phyloP scores from a whole-genome alignment of 2,329 filamentous ascomycete genomes.

The Zalaria obscura region DNA sequence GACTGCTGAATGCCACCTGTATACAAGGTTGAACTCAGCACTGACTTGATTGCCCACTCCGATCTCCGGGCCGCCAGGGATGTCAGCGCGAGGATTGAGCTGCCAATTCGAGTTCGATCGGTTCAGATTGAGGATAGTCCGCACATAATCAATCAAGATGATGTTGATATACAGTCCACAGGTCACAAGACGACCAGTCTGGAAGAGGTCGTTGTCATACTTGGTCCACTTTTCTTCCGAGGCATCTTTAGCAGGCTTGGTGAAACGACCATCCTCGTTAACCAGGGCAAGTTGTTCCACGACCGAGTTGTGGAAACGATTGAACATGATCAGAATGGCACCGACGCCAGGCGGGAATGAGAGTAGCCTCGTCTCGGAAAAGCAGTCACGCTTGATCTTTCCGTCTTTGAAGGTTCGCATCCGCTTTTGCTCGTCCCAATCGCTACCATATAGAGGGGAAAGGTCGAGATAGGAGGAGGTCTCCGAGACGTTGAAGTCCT shows the following conservation, averaged over 20 bases:
- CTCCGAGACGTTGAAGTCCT: conserved; percentile 47
- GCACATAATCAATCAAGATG: conserved; percentile 38
- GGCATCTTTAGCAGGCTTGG: conserved; percentile 44
- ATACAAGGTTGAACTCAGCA: conserved; percentile 40
- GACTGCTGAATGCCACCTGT: conserved; percentile 35
- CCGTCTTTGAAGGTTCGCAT: conserved; percentile 52
- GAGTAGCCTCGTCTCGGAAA: conserved; percentile 49
- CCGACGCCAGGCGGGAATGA: conserved; percentile 57
- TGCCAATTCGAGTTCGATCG: conserved; percentile 26
- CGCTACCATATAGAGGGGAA: conserved; percentile 58
- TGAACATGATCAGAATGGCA: conserved; percentile 53
- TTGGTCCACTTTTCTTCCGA: conserved; percentile 15
- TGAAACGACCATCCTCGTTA: conserved; percentile 72
- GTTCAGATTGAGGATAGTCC: conserved; percentile 36
- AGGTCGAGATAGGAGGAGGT: conserved; percentile 66
- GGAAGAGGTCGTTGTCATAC: conserved; percentile 35
- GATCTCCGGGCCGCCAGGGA: conserved; percentile 21
- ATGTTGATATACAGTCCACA: conserved; percentile 41
- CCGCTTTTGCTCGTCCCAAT: conserved; percentile 48
- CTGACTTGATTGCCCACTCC: conserved; percentile 37
- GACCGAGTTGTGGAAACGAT: conserved; percentile 71
- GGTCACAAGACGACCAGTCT: conserved; percentile 36
- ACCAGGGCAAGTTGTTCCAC: conserved; percentile 69
- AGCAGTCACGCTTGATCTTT: conserved; percentile 58
- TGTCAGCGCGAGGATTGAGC: conserved; percentile 27